A percentile compares a stretch with the other conserved stretches of the same genome.
These are phyloP conservation scores for Phytopythium vexans DNA, from an alignment of 352 stramenopile species.

Conservation along the genomic window DNA sequence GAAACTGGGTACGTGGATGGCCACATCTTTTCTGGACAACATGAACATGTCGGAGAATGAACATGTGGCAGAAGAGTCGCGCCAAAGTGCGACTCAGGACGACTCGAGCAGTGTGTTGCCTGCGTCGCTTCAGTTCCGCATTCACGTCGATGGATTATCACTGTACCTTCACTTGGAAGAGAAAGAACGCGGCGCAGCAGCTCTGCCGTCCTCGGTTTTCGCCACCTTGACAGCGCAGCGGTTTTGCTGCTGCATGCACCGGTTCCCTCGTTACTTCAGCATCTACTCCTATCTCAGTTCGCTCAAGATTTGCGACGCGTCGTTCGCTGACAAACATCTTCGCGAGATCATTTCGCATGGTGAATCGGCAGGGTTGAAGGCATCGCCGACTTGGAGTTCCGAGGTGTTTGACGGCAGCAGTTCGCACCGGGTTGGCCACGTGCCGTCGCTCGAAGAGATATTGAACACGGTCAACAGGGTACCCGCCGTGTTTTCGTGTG, in stretches of 20 bases:
- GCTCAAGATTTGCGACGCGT: constrained; percentile 69
- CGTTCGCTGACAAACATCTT: constrained; percentile 51
- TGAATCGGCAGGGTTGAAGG: constrained; percentile 16
- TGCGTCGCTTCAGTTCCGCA: constrained; percentile 67
- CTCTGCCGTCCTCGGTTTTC: constrained; percentile 33
- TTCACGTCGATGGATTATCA: constrained; percentile 66
- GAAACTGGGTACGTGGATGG: constrained; percentile 56
- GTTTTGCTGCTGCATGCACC: constrained; percentile 72
- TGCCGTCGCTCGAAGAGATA: constrained; percentile 61
- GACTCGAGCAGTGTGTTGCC: constrained; percentile 26
- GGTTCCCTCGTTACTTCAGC: constrained; percentile 63
- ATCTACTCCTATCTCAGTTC: constrained; percentile 72
- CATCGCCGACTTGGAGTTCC: background rate
- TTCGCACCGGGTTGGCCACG: constrained; percentile 25
- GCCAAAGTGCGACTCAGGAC: constrained; percentile 11
- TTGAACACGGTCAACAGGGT: constrained; percentile 47
- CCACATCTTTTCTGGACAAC: constrained; percentile 57
- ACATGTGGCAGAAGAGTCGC: constrained; percentile 14
- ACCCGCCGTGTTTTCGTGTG: constrained; percentile 72
- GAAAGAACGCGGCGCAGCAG: constrained; percentile 22
- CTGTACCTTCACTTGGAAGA: constrained; percentile 62
- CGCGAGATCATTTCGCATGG: constrained; percentile 67
- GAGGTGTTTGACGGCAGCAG: background rate
- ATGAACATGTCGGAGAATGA: constrained; percentile 15
- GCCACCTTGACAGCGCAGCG: constrained; percentile 47